Base-by-base conservation (phyloP, 768 basidiomycete genomes). In the Daedaleopsis nitida region DNA sequence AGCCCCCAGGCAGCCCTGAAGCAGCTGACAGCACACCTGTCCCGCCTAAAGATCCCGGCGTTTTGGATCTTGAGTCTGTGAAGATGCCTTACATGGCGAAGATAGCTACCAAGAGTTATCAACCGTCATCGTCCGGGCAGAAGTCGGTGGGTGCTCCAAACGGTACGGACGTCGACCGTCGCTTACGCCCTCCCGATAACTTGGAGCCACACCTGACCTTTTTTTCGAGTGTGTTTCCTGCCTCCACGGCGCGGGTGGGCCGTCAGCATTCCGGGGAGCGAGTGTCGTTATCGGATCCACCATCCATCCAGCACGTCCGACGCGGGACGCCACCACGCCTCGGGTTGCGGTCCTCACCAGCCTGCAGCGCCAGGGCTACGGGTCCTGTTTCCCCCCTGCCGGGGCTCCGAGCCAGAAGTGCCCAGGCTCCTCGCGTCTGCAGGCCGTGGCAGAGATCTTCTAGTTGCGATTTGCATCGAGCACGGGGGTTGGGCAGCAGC, bases 41-140 rank as follows among this genome's bases (percentile, higher is more conserved):
- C 38, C 43, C 47, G 50, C 23, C 44, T 48, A 58, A 38, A 62
- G 47, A 39, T 17, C 13, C 61, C 56, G 52, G n/a, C 39, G 19
- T 34, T 23, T 23, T 16, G 50, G 38, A 3, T 32, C 23, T 14
- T 16, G 16, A 51, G 60, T 23, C 55, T 50, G 52, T 27, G 57
- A 27, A 62, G 10, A 42, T 57, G 13, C 52, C 52, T 53, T 35
- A 24, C 19, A 62, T 48, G 61, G 61, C 21, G 53, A 55, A 42
- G 32, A 34, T 62, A 52, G 27, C 55, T 43, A 62, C 61, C 61
- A 35, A 62, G 52, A 13, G 21, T 55, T 62, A 62, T 62, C 61
- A 35, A 34, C 61, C 61, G 61, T 57, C 61, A 62, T 62, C 61
- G 52, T 62, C 61, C 61, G 56, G 61, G n/a, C 23, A 57, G 51